Conservation (phyloP, 495 filamentous ascomycete genomes). For the Penicillium goetzii region DNA sequence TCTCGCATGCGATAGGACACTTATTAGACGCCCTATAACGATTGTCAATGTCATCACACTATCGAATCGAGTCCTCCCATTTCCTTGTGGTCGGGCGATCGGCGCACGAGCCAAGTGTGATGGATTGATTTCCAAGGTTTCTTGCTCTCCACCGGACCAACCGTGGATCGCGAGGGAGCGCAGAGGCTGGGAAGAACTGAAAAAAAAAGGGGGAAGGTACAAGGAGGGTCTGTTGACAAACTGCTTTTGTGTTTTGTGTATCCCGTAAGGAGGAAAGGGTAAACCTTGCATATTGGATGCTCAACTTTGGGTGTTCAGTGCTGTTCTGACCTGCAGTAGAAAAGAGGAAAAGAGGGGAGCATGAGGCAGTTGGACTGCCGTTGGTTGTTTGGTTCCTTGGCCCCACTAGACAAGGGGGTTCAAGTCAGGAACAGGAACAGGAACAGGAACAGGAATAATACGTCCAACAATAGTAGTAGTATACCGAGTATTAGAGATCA, state of each 20-base stretch:
- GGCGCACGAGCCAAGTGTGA: constrained; percentile 12
- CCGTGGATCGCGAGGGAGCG: constrained; percentile 12
- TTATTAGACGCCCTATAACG: not conserved
- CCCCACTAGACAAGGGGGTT: not conserved
- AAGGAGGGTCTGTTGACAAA: not conserved
- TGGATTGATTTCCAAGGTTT: constrained; percentile 9
- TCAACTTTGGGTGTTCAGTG: not conserved
- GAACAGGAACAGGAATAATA: not conserved
- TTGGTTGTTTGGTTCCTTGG: not conserved
- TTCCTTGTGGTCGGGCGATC: constrained; percentile 2
- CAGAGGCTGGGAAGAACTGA: not conserved
- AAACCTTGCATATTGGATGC: not conserved
- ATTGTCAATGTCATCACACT: not conserved
- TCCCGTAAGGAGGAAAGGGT: not conserved
- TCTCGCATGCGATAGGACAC: no score
- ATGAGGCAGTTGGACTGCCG: not conserved
- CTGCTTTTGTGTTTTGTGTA: not conserved
- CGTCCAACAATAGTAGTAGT: not conserved
- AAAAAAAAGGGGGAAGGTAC: not conserved
- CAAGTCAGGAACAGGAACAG: not conserved
- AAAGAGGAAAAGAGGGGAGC: not conserved
- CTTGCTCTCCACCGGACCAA: constrained; percentile 5
- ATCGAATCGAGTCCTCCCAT: not conserved
- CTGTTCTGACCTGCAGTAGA: no score
- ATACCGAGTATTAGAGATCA: not conserved